phyloP scores from a whole-genome alignment of 768 basidiomycete genomes.

The Russula griseocarnosa region DNA sequence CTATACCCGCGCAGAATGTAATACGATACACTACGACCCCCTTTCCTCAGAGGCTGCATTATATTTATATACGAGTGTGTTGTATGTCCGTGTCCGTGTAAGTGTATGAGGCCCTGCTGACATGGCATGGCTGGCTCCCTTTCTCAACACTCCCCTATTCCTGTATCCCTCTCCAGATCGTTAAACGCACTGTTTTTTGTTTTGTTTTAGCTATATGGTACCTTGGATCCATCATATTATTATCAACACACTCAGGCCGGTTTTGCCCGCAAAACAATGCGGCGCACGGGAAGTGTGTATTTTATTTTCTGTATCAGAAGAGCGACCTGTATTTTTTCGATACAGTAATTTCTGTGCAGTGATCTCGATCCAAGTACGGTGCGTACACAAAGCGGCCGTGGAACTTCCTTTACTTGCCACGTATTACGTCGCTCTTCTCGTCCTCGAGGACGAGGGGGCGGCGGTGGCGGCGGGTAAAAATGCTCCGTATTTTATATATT shows the following conservation, averaged over 20 bases:
- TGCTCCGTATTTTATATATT: too few relatives aligned
- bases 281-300: too few relatives aligned
- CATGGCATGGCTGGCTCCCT: slow-evolving; percentile 3
- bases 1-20: slow-evolving; percentile 17
- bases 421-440: too few relatives aligned
- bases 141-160: not conserved
- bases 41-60: slow-evolving; percentile 6
- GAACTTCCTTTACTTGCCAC: too few relatives aligned
- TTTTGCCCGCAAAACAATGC: not conserved
- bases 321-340: too few relatives aligned
- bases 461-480: too few relatives aligned
- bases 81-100: not conserved
- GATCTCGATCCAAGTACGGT: too few relatives aligned
- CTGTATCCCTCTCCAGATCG: slow-evolving; percentile 13
- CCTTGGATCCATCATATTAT: slow-evolving; percentile 11
- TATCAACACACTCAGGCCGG: not conserved
- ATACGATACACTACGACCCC: slow-evolving; percentile 13
- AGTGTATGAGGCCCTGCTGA: slow-evolving; percentile 7
- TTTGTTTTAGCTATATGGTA: slow-evolving; percentile 9
- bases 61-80: slow-evolving; percentile 11
- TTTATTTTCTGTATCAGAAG: too few relatives aligned
- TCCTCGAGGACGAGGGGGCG: too few relatives aligned
- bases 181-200: slow-evolving; percentile 3
- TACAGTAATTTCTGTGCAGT: too few relatives aligned
- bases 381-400: too few relatives aligned